Base-by-base conservation (phyloP, 805 yeast species). In the Saccharomycopsis fibuligera region DNA sequence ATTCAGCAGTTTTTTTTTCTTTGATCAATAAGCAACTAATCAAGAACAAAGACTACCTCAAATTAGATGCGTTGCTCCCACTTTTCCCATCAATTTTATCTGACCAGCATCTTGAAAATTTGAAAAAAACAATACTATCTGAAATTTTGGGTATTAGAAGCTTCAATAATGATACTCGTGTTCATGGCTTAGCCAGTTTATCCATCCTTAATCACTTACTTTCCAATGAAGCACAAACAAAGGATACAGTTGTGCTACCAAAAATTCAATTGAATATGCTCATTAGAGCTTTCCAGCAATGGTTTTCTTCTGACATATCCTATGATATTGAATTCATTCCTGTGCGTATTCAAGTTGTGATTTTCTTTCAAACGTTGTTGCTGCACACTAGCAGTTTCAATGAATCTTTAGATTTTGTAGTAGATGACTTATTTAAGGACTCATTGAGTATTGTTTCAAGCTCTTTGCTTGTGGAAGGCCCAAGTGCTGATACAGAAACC, bases 291-390 rank as follows among this genome's bases (percentile, higher is more conserved):
- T 54, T 88, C 1, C 58, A 62, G 3, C 64, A 64, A 17, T 83
- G 90, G 86, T 56, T 82, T 21, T 84, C 79, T 22, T 71, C 81
- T 14, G 87, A 78, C 19, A 56, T 73, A 44, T 78, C 83, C 1
- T 83, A 76, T 60, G 87, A 81, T 17, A 62, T 66, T 0, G 72
- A 66, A 5, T 86, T 84, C 52, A 57, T 67, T 16, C 61, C 68
- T 4, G 61, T 79, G 25, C 70, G 91, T 59, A 61, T 77, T 19
- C 75, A 43, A 19, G 19, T 49, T 8, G 23, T 50, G 3, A 33
- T 24, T 12, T 53, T 53, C 19, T 46, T 48, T 37, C 35, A 35
- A 14, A 29, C 23, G 8, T 35, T 35, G 6, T 6, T 47, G 8
- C 40, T n/a, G 21, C 27, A 40, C 16, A n/a, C 10, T 33, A 29